These are phyloP conservation scores for Plasmodium reichenowi DNA, from an alignment of 169 alveolate species.

Conservation along the genomic window DNA sequence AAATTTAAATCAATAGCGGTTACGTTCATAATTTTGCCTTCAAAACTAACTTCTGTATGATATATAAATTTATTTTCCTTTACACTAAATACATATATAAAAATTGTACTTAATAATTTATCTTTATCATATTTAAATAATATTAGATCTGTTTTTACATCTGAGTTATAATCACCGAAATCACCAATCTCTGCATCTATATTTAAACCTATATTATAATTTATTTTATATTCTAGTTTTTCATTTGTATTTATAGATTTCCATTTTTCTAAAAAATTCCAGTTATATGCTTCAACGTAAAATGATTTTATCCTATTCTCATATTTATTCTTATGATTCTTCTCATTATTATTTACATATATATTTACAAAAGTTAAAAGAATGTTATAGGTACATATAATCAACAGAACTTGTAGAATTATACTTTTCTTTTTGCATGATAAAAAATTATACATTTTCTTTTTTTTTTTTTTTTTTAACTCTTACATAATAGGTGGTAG, in stretches of 20 bases:
- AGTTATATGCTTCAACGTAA: constrained; percentile 52
- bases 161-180: constrained; percentile 74
- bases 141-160: constrained; percentile 73
- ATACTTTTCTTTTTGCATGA: constrained; percentile 5
- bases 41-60: constrained; percentile 52
- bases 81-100: constrained; percentile 28
- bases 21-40: constrained; percentile 77
- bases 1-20: constrained; percentile 81
- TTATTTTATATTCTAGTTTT: constrained; percentile 62
- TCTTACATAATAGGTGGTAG: no score
- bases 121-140: constrained; percentile 60
- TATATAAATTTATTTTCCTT: constrained; percentile 37
- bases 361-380: neutral
- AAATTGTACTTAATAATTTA: constrained; percentile 39
- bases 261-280: constrained; percentile 70
- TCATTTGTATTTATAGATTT: constrained; percentile 55
- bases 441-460: constrained; percentile 9
- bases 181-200: constrained; percentile 75
- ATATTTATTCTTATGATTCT: neutral
- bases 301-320: neutral
- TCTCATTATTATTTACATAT: neutral
- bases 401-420: constrained; percentile 12
- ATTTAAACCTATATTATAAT: constrained; percentile 49
- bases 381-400: constrained; percentile 4
- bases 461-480: no score